Evolutionary conservation across 1,284 basidiomycete genomes (phyloP).

Genomic region (Marasmius sp.): DNA sequence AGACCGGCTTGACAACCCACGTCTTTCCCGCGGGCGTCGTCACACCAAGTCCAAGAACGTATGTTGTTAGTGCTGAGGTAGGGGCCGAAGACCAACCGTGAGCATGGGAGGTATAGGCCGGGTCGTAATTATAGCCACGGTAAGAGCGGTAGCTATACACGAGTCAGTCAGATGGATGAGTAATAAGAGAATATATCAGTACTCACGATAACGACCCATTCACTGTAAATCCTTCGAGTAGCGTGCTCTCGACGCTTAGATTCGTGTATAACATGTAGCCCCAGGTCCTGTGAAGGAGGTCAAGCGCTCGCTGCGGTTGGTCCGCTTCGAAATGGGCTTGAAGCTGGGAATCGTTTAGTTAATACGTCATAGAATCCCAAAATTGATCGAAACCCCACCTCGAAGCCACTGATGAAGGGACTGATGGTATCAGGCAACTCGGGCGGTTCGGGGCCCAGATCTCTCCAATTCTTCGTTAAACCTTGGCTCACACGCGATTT

Average conservation of each 20-base stretch:
- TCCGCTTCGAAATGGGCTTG: constrained; percentile 50
- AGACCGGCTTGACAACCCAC: constrained; percentile 40
- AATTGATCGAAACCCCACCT: constrained; percentile 41
- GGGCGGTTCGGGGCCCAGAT: constrained; percentile 41
- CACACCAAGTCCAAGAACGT: constrained; percentile 25
- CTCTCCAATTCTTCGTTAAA: constrained; percentile 42
- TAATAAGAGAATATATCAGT: not conserved
- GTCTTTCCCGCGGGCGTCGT: constrained; percentile 22
- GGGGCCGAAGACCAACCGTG: constrained; percentile 30
- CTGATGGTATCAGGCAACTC: constrained; percentile 49
- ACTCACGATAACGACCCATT: constrained; percentile 45
- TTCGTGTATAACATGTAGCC: constrained; percentile 49
- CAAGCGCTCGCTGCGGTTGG: constrained; percentile 40
- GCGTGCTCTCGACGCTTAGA: constrained; percentile 44
- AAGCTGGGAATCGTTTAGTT: constrained; percentile 26
- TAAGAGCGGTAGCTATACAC: constrained; percentile 37
- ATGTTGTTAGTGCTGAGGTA: constrained; percentile 26
- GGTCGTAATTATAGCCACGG: constrained; percentile 45
- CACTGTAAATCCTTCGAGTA: constrained; percentile 47
- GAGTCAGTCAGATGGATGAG: not conserved
- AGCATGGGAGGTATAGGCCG: constrained; percentile 34
- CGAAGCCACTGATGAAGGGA: constrained; percentile 49
- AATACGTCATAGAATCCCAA: not conserved
- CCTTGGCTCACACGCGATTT: constrained; percentile 36
- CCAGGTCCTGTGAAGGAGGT: constrained; percentile 45